phyloP scores from a whole-genome alignment of 257 asterid species.

The Oldenlandia corymbosa region DNA sequence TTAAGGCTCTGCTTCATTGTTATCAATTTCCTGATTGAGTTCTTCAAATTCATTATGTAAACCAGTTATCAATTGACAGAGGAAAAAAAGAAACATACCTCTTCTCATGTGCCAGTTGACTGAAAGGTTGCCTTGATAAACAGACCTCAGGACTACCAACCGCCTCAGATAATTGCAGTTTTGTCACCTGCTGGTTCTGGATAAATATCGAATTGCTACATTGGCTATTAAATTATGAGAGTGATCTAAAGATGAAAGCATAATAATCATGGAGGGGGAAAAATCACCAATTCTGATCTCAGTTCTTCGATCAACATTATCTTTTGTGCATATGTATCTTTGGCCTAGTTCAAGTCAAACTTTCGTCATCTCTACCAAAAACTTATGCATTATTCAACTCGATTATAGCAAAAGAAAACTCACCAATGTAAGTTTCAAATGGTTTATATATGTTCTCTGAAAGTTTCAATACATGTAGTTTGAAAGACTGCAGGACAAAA shows the following conservation, averaged over 20 bases:
- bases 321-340: constrained; percentile 31
- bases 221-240: constrained; percentile 17
- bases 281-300: constrained; percentile 41
- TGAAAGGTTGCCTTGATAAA: constrained; percentile 23
- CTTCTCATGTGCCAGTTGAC: constrained; percentile 29
- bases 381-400: neutral
- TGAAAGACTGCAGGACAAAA: constrained; percentile 87
- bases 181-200: constrained; percentile 30
- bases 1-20: constrained; percentile 23
- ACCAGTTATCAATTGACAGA: neutral
- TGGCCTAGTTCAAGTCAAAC: constrained; percentile 42
- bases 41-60: neutral
- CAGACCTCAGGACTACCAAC: constrained; percentile 19
- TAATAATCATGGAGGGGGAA: constrained; percentile 6
- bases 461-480: constrained; percentile 85
- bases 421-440: constrained; percentile 74
- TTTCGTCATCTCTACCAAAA: neutral
- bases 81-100: neutral
- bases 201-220: constrained; percentile 13
- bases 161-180: constrained; percentile 21
- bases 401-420: constrained; percentile 8
- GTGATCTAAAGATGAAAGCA: constrained; percentile 7
- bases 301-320: constrained; percentile 25
- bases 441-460: constrained; percentile 52
- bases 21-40: constrained; percentile 23